These are phyloP conservation scores for Drechslera avenae DNA, from an alignment of 2,329 filamentous ascomycete species.

Conservation along the genomic window DNA sequence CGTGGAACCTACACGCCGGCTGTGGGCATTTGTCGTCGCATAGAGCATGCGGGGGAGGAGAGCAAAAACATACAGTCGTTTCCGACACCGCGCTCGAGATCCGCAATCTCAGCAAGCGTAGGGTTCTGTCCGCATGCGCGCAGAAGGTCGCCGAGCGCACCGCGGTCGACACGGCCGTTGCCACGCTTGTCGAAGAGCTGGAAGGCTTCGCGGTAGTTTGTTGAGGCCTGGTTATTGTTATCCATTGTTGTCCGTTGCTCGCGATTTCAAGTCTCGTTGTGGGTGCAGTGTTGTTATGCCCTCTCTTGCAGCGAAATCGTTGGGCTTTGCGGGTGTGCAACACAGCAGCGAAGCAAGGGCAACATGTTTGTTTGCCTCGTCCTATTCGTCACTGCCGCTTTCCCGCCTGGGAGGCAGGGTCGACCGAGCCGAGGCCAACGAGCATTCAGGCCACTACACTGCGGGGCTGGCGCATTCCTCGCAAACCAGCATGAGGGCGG, in stretches of 20 bases:
- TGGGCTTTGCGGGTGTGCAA: neutral
- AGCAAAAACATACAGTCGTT: conserved; percentile 78
- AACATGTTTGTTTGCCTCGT: conserved; percentile 14
- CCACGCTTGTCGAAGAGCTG: conserved; percentile 99
- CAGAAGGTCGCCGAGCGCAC: conserved; percentile 88
- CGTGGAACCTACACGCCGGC: neutral
- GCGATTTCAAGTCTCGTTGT: conserved; percentile 10
- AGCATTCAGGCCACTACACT: conserved; percentile 7
- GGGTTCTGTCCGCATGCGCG: conserved; percentile 98
- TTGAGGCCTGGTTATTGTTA: conserved; percentile 65
- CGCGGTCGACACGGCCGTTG: conserved; percentile 85
- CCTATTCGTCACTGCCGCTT: conserved; percentile 13
- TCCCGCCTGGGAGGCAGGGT: conserved; percentile 11
- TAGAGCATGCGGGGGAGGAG: neutral
- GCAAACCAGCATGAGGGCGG: neutral
- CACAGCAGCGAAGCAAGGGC: conserved; percentile 1
- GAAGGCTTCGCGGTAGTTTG: conserved; percentile 99
- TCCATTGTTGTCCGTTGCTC: conserved; percentile 35
- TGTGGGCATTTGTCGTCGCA: neutral
- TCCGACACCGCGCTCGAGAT: conserved; percentile 88
- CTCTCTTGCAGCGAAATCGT: too few relatives aligned
- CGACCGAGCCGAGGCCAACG: conserved; percentile 19
- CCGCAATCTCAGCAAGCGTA: conserved; percentile 87
- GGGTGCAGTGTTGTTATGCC: conserved; percentile 1
- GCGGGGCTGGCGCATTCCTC: conserved; percentile 12